Conservation (phyloP, 768 basidiomycete genomes). For the Rhodosporidiobolus odoratus region DNA sequence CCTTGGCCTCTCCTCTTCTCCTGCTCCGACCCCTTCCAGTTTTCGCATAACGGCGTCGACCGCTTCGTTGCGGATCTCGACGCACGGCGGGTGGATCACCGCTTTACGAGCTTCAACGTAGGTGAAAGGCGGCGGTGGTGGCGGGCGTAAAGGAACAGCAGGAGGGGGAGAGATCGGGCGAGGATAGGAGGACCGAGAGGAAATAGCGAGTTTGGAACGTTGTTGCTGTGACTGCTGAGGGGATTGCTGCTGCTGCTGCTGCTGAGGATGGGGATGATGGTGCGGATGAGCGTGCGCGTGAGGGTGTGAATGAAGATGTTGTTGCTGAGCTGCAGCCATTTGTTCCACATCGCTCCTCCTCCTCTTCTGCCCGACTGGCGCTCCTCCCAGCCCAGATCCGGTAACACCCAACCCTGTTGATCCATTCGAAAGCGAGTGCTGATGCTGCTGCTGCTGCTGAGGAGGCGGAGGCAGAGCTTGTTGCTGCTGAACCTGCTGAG, state of each 20-base stretch:
- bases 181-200: not conserved
- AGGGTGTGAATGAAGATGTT: not conserved
- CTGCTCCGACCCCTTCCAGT: not conserved
- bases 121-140: conserved; percentile 25
- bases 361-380: not conserved
- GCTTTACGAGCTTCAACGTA: conserved; percentile 15
- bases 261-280: not conserved
- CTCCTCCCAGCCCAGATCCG: not conserved
- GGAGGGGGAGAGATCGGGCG: not conserved
- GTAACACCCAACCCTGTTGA: not conserved
- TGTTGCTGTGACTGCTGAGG: too few relatives aligned
- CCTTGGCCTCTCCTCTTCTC: not conserved
- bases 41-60: conserved; percentile 1
- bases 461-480: not conserved
- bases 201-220: not conserved
- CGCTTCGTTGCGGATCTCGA: conserved; percentile 22
- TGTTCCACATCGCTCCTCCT: conserved; percentile 9
- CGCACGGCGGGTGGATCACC: conserved; percentile 17
- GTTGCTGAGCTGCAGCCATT: not conserved
- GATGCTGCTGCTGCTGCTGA: not conserved
- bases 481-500: not conserved
- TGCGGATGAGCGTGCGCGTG: not conserved
- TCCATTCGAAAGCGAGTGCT: too few relatives aligned
- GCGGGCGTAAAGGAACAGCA: not conserved
- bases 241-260: not conserved